Conservation (phyloP, 139 green algal genomes). For the Chlamydomonas incerta region DNA sequence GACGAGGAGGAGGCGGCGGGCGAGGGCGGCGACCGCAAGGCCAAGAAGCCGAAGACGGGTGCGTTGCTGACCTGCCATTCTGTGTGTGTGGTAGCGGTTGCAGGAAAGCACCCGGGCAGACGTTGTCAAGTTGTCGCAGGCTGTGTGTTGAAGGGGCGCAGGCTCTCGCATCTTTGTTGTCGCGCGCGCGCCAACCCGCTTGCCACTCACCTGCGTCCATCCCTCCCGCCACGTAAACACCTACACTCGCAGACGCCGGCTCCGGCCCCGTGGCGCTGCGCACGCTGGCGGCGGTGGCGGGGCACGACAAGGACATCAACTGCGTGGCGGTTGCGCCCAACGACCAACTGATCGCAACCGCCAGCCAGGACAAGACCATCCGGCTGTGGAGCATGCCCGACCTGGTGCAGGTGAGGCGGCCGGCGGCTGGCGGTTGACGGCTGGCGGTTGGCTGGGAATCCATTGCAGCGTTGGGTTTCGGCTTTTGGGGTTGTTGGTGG, state of each 20-base stretch:
- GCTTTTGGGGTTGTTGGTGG: too few relatives aligned
- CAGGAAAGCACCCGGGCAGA: too few relatives aligned
- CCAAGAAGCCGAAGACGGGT: slow-evolving; percentile 16
- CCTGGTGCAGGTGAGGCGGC: slow-evolving; percentile 67
- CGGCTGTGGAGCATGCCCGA: slow-evolving; percentile 91
- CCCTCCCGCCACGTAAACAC: too few relatives aligned
- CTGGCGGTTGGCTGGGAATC: too few relatives aligned
- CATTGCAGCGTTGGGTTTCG: too few relatives aligned
- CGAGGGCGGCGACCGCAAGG: not conserved
- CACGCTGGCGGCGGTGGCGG: slow-evolving; percentile 80
- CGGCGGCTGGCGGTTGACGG: not conserved
- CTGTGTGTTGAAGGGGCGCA: too few relatives aligned
- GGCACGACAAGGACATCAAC: slow-evolving; percentile 99
- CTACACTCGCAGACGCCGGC: not conserved
- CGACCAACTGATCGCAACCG: slow-evolving; percentile 78
- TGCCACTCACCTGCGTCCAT: too few relatives aligned
- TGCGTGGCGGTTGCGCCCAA: slow-evolving; percentile 89
- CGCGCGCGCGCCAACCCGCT: too few relatives aligned
- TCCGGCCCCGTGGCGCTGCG: not conserved
- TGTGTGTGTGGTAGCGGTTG: too few relatives aligned
- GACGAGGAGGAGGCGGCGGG: not conserved
- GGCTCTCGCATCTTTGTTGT: too few relatives aligned
- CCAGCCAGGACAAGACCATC: slow-evolving; percentile 86
- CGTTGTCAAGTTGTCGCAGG: too few relatives aligned
- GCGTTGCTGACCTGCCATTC: slow-evolving; percentile 17